These are phyloP conservation scores for Fusarium burgessii DNA, from an alignment of 2,329 filamentous ascomycete species.

Conservation along the genomic window DNA sequence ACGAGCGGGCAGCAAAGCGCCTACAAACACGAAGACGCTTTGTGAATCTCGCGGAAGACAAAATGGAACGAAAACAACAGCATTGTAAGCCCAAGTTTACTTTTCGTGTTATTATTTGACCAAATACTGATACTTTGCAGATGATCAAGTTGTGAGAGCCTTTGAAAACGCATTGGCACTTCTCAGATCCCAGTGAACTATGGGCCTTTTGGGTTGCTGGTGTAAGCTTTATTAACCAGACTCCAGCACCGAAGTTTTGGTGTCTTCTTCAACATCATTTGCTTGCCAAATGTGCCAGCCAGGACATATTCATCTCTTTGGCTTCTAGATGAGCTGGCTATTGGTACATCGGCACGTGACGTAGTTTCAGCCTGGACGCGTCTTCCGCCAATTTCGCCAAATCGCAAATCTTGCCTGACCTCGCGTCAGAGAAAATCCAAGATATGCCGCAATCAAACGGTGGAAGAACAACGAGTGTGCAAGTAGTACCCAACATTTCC, in stretches of 20 bases:
- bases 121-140: conserved; percentile 45
- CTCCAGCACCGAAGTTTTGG: background rate
- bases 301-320: background rate
- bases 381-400: conserved; percentile 29
- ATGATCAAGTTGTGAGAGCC: conserved; percentile 69
- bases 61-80: conserved; percentile 78
- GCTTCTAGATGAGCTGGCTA: conserved; percentile 4
- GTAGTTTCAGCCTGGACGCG: conserved; percentile 26
- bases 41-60: conserved; percentile 79
- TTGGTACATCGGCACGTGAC: conserved; percentile 41
- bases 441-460: conserved; percentile 40
- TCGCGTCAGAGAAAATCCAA: conserved; percentile 16
- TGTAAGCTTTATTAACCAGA: background rate
- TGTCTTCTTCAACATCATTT: background rate
- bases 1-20: conserved; percentile 80
- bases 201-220: background rate
- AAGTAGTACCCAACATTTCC: conserved; percentile 44
- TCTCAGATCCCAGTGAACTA: conserved; percentile 54
- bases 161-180: conserved; percentile 72
- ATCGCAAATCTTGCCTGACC: conserved; percentile 12
- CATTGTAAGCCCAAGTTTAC: conserved; percentile 73
- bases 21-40: conserved; percentile 83
- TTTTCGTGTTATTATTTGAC: background rate
- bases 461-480: conserved; percentile 23
- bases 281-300: background rate